A percentile compares a stretch with the other conserved stretches of the same genome.
These are phyloP conservation scores for Termitomyces sp. DNA, from an alignment of 768 basidiomycete species.

Conservation along the genomic window DNA sequence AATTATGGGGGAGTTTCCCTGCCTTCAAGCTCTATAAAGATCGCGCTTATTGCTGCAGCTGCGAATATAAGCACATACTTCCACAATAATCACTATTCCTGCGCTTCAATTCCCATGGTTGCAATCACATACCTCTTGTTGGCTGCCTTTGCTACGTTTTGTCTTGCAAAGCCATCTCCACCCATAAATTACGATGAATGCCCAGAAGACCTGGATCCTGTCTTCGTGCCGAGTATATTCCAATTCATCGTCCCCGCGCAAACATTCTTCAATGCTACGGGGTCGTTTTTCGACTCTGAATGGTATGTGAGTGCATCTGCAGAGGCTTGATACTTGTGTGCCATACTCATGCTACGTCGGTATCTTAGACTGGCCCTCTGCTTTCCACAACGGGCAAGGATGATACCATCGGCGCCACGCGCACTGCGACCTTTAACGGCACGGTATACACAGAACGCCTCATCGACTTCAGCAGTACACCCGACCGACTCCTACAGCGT, in stretches of 20 bases:
- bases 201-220: background rate
- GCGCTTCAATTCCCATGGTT: background rate
- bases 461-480: background rate
- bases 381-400: background rate
- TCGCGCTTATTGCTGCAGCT: background rate
- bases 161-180: background rate
- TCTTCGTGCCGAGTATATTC: background rate
- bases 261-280: background rate
- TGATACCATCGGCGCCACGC: background rate
- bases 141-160: background rate
- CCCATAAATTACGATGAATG: background rate
- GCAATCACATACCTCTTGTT: background rate
- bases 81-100: background rate
- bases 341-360: background rate
- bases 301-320: constrained; percentile 1
- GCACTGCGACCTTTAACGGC: background rate
- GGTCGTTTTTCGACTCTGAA: background rate
- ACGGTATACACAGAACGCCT: background rate
- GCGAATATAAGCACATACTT: background rate
- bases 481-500: background rate
- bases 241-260: background rate
- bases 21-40: background rate
- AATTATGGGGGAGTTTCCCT: background rate
- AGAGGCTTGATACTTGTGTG: background rate
- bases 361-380: background rate